Base-by-base conservation (phyloP, 78 protist genomes). In the Dictyostelium brefeldianum region DNA sequence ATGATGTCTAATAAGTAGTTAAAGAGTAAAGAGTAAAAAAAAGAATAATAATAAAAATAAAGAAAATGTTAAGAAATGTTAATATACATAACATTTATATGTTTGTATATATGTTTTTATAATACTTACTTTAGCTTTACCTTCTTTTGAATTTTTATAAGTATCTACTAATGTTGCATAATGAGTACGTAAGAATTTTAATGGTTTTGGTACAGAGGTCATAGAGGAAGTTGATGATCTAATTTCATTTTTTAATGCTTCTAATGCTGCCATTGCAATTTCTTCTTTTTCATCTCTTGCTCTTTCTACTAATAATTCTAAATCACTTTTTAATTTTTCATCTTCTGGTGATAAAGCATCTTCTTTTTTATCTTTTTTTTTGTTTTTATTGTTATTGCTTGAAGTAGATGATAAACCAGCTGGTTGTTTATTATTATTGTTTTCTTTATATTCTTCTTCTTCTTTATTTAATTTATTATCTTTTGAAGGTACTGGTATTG, bases 131-230 rank as follows among this genome's bases (percentile, higher is more conserved):
- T 96, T 96, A 56, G 43, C 8, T 36, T 5, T 80, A 2, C 75
- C 67, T 22, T 80, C 50, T 47, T 83, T 3, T 20, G 67, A 20
- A 25, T 1, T 75, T 22, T 17, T 89, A 82, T 62, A 89, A 17
- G 47, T 15, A 2, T 50, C 95, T 5, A 77, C 87, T 20, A 98
- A 80, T 3, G 80, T 31, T 12, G 12, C 43, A 79, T 94, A 98
- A 94, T 98, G 99, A 20, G 96, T 89, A 11, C 98, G 89, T 25
- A 98, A 64, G 81, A 98, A 99, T 95, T 99, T 99, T 94, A 99
- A 96, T 11, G 99, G 99, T 95, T 98, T 98, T 65, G 99, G 99
- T 10, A 98, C 99, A 9, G 99, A 96, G 2, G 99, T 98, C 98
- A 99, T 98, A 41, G 98, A 93, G 4, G 96, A 70, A 8, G 99